Base-by-base conservation (phyloP, 2,329 filamentous ascomycete species). In the Penicillium fuscoglaucum region DNA sequence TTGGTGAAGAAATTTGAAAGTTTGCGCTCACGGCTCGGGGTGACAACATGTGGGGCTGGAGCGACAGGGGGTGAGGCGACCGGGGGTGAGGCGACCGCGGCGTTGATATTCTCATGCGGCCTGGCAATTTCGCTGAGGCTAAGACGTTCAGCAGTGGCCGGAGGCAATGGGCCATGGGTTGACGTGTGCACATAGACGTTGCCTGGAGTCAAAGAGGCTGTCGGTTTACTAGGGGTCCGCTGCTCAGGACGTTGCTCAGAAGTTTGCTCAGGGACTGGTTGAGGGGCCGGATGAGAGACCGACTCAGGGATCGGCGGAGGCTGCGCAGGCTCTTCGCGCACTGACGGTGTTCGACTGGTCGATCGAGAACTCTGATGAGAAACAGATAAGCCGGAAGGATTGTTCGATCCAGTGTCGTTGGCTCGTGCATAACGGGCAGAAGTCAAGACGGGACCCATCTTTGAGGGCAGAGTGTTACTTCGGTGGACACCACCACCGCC, bases 401-500 rank as follows among this genome's bases (percentile, higher is more conserved):
- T 79, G 10, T 82, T 80, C 0, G 83, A 81, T 29, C 63, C 59
- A 31, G 84, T 76, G 33, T 83, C 80, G 5, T 82, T 80, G 39
- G 81, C 76, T 66, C 82, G 82, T 33, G 84, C 82, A 67, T 92
- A 90, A n/a, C 89, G 84, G 6, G 84, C 83, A 1, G 87, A 83
- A 41, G 85, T 80, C 44, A 93, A 75, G 9, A 85, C 86, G 8
- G 91, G 91, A 0, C 91, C 95, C 72, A 90, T 89, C 72, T 96
- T 96, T 0, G 93, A 95, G 0, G 95, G 95, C 15, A 98, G 82
- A 3, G 95, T 99, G 72, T 98, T 98, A 77, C 93, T 97, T 64
- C 88, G 79, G 68, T 87, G 84, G n/a, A 90, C 81, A 45, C 86
- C 84, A 43, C 80, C 79, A 31, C 85, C 84, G 58, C 79, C 79